A percentile compares a stretch with the other conserved stretches of the same genome.
Evolutionary conservation across 768 basidiomycete species (phyloP).

Genomic region (Phaeotremella fagi): DNA sequence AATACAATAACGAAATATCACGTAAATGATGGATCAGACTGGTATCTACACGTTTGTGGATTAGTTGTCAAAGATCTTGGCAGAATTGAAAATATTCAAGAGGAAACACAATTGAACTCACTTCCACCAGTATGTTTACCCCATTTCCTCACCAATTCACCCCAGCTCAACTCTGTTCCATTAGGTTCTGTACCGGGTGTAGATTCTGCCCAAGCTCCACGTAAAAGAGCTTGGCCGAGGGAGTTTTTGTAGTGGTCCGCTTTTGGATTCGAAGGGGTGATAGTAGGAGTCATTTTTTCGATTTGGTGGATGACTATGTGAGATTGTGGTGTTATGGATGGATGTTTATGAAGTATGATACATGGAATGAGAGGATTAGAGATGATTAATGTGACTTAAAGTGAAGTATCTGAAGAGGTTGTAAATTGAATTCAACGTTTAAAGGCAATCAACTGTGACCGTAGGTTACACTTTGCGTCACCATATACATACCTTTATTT

Average conservation of each 20-base stretch:
- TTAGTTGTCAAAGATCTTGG: neutral
- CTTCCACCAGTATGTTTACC: conserved; percentile 47
- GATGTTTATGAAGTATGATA: too few relatives aligned
- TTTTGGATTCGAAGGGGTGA: conserved; percentile 23
- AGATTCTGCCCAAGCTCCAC: conserved; percentile 41
- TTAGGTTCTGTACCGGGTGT: conserved; percentile 34
- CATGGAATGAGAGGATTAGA: too few relatives aligned
- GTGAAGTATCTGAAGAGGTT: too few relatives aligned
- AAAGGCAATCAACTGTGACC: too few relatives aligned
- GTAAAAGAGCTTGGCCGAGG: conserved; percentile 35
- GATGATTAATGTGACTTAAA: too few relatives aligned
- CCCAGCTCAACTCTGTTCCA: conserved; percentile 41
- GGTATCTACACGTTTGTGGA: conserved; percentile 21
- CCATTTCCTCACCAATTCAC: conserved; percentile 45
- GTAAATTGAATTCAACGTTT: too few relatives aligned
- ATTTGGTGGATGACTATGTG: too few relatives aligned
- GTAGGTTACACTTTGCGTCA: too few relatives aligned
- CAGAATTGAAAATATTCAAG: neutral
- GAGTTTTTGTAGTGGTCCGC: conserved; percentile 37
- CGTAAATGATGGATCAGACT: conserved; percentile 36
- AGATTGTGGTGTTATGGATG: too few relatives aligned
- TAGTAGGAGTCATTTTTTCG: neutral
- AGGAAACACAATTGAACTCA: conserved; percentile 17
- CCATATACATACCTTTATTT: too few relatives aligned
- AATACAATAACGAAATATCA: conserved; percentile 39